A percentile compares a stretch with the other conserved stretches of the same genome.
phyloP scores from a whole-genome alignment of 805 yeast species.

The Sungouiella thailandica region DNA sequence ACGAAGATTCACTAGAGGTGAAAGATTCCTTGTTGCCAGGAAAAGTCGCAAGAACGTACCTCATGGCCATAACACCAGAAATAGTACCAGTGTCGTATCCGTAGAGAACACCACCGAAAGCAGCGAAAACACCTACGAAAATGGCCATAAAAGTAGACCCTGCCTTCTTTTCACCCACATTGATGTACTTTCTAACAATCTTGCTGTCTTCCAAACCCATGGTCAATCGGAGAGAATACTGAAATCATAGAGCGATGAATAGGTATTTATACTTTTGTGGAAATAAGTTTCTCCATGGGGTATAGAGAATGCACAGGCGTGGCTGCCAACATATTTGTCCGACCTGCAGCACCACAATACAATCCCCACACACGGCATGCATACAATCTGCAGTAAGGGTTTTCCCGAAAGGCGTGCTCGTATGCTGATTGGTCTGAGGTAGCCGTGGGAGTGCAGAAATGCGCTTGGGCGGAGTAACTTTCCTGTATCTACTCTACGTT shows the following conservation, averaged over 20 bases:
- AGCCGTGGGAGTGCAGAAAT: too few species aligned
- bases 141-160: constrained; percentile 40
- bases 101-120: constrained; percentile 38
- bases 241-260: not conserved
- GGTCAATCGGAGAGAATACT: not conserved
- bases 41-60: constrained; percentile 27
- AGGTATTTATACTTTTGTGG: not conserved
- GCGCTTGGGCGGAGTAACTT: too few species aligned
- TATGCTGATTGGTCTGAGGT: too few species aligned
- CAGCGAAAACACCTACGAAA: constrained; percentile 36
- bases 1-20: constrained; percentile 18
- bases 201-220: constrained; percentile 39
- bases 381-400: too few species aligned
- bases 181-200: constrained; percentile 30
- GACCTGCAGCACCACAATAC: too few species aligned
- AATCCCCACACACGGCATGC: too few species aligned
- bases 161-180: constrained; percentile 43
- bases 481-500: too few species aligned
- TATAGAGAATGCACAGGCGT: too few species aligned
- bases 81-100: constrained; percentile 43
- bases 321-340: too few species aligned
- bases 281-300: too few species aligned
- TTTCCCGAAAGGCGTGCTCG: too few species aligned
- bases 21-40: constrained; percentile 15
- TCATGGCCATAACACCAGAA: constrained; percentile 39